Base-by-base conservation (phyloP, 2,329 filamentous ascomycete species). In the Diaporthe aspalathi region DNA sequence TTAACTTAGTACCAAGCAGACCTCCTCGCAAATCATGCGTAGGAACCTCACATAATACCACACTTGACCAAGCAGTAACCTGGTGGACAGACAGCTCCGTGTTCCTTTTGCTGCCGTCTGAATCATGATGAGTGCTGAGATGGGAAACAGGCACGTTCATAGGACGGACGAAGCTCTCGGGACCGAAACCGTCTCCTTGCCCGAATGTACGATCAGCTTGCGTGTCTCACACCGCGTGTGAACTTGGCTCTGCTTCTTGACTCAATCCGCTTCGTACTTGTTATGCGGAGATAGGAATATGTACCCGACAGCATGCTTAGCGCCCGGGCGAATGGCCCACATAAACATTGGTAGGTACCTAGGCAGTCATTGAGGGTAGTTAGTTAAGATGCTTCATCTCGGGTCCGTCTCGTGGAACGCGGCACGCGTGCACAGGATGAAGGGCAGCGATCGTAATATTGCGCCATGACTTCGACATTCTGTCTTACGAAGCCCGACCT, bases 221-320 rank as follows among this genome's bases (percentile, higher is more conserved):
- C 56, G 56, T 62, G 56, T 45, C 16, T 45, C 38, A 5, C 56
- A n/a, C n/a, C 40, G 14, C 24, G 45, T 47, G 17, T n/a, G 11
- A 47, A 62, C n/a, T 9, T n/a, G 5, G 1, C 5, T 17, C 3
- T n/a, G n/a, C n/a, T n/a, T 1, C 16, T 17, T 47, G 22, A 62
- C 38, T 47, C 40, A 47, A 45, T 4, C 16, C 2, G 7, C 0
- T 47, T 45, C 17, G 16, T 29, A 5, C 6, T 45, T 32, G 38
- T 11, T 7, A 7, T 47, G 38, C 56, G 40, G 38, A 62, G 24
- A 45, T 62, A 47, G 56, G 40, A n/a, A 62, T 62, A 17, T 32
- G n/a, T n/a, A 62, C 16, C 24, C 56, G 38, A 60, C 16, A 60
- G 24, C 16, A 60, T 20, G 56, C 27, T n/a, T 45, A 60, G 56